Evolutionary conservation across 2,329 filamentous ascomycete genomes (phyloP).

Genomic region (Exserohilum turcica): DNA sequence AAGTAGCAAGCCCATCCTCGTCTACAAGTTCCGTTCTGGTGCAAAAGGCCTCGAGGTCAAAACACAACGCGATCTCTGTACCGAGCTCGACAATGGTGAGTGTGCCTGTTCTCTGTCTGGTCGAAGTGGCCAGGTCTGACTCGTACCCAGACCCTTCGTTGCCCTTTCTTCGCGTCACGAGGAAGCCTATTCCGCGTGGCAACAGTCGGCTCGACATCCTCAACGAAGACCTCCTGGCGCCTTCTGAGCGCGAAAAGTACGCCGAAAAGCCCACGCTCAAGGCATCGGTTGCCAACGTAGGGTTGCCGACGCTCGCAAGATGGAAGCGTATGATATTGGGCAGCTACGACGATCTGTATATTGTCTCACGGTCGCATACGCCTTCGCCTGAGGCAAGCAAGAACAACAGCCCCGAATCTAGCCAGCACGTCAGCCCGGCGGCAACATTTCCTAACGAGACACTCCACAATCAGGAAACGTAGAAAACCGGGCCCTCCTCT

Average conservation of each 20-base stretch:
- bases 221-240: conserved; percentile 51
- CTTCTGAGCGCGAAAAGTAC: conserved; percentile 45
- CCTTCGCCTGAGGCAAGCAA: conserved; percentile 44
- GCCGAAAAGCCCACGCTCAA: conserved; percentile 54
- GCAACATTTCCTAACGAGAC: conserved; percentile 41
- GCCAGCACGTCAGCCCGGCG: conserved; percentile 45
- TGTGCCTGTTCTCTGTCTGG: conserved; percentile 1
- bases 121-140: conserved; percentile 18
- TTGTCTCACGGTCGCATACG: conserved; percentile 51
- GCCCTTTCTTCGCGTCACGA: conserved; percentile 51
- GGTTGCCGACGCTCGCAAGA: conserved; percentile 52
- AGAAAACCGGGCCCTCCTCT: background rate
- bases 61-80: conserved; percentile 53
- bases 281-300: conserved; percentile 54
- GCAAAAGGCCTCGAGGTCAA: conserved; percentile 47
- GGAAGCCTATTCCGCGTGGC: conserved; percentile 53
- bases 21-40: conserved; percentile 54
- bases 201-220: conserved; percentile 54
- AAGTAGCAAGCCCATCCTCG: conserved; percentile 51
- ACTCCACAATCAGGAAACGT: conserved; percentile 24
- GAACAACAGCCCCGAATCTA: conserved; percentile 46
- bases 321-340: conserved; percentile 54
- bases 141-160: conserved; percentile 48
- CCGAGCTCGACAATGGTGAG: conserved; percentile 45
- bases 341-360: conserved; percentile 56